Evolutionary conservation across 140 eudicot genomes (phyloP).

Genomic region (Flaveria floridana): DNA sequence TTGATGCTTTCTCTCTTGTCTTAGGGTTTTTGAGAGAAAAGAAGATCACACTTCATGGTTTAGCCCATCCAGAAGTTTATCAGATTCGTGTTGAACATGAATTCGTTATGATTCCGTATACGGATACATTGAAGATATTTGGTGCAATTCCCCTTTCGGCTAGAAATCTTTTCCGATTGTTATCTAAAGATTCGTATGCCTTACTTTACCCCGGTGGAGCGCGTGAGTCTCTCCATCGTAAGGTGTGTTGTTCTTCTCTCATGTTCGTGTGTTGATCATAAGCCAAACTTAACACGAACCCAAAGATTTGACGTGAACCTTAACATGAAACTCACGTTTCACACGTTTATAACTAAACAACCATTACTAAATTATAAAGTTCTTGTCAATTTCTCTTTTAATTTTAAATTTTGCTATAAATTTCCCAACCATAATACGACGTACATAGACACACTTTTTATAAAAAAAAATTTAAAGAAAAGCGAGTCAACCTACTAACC

Average conservation of each 20-base stretch:
- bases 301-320: too few species aligned
- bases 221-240: constrained; percentile 80
- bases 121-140: constrained; percentile 45
- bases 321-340: not conserved
- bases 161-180: constrained; percentile 59
- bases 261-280: not conserved
- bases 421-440: too few species aligned
- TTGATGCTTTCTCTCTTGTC: constrained; percentile 52
- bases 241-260: constrained; percentile 43
- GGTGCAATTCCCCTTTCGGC: constrained; percentile 74
- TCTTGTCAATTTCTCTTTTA: too few species aligned
- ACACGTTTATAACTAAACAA: not conserved
- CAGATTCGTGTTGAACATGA: constrained; percentile 16
- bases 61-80: constrained; percentile 57
- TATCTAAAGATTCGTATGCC: constrained; percentile 52
- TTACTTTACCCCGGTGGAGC: constrained; percentile 94
- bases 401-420: too few species aligned
- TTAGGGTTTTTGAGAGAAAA: constrained; percentile 55
- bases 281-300: not conserved
- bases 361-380: too few species aligned
- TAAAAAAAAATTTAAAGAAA: too few species aligned
- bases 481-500: too few species aligned
- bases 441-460: too few species aligned
- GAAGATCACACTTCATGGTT: constrained; percentile 61
- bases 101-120: constrained; percentile 31